Percentiles rank a stretch among this genome's conserved stretches.
Conservation (phyloP, 768 basidiomycete species). For the Tylopilus intermedius region DNA sequence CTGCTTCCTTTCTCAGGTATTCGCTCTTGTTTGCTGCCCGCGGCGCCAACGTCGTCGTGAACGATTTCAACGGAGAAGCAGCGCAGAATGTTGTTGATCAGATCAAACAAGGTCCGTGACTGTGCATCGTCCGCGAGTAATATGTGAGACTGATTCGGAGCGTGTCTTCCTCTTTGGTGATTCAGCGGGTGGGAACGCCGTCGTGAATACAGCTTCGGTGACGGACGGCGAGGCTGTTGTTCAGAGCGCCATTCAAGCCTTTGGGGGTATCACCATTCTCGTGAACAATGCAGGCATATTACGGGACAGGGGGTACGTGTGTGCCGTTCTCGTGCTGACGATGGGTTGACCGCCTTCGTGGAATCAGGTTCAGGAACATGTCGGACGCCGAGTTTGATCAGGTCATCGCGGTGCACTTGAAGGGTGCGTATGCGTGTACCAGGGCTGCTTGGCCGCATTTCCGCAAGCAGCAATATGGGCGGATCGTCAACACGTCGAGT, state of each 20-base stretch:
- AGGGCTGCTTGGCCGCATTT: slow-evolving; percentile 97
- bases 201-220: slow-evolving; percentile 81
- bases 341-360: neutral
- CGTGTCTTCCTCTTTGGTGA: neutral
- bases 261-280: slow-evolving; percentile 79
- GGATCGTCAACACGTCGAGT: slow-evolving; percentile 90
- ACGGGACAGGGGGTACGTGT: slow-evolving; percentile 65
- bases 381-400: slow-evolving; percentile 91
- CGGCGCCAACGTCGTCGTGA: slow-evolving; percentile 92
- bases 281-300: slow-evolving; percentile 96
- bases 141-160: neutral
- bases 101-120: slow-evolving; percentile 66
- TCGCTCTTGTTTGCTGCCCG: slow-evolving; percentile 87
- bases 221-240: slow-evolving; percentile 85
- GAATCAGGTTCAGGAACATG: slow-evolving; percentile 88
- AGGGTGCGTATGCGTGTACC: slow-evolving; percentile 87
- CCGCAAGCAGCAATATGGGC: slow-evolving; percentile 90
- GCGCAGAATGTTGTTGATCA: slow-evolving; percentile 91
- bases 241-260: slow-evolving; percentile 77
- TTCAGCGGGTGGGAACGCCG: slow-evolving; percentile 83
- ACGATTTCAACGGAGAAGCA: slow-evolving; percentile 84
- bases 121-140: too few species aligned
- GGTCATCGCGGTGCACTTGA: slow-evolving; percentile 84
- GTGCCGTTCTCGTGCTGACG: neutral
- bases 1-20: slow-evolving; percentile 49